A percentile compares a stretch with the other conserved stretches of the same genome.
phyloP scores from a whole-genome alignment of 257 asterid species.

The Ballota nigra region DNA sequence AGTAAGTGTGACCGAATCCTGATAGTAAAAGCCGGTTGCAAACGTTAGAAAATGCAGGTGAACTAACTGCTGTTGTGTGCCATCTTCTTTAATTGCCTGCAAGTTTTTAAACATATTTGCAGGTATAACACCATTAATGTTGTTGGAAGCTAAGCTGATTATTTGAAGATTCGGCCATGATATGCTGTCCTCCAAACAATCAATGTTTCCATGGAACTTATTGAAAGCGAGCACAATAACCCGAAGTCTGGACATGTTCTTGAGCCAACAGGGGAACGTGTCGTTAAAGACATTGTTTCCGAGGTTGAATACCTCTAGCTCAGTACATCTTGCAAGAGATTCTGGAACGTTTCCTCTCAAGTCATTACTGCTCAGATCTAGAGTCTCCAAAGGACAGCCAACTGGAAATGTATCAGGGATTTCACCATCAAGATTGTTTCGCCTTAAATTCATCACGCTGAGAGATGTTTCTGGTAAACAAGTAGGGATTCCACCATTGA shows the following conservation, averaged over 20 bases:
- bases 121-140: constrained; percentile 32
- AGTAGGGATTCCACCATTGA: constrained; percentile 43
- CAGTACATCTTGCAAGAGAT: constrained; percentile 42
- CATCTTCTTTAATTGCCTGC: constrained; percentile 29
- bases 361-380: constrained; percentile 48
- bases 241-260: constrained; percentile 23
- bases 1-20: constrained; percentile 40
- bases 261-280: constrained; percentile 44
- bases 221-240: constrained; percentile 35
- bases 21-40: constrained; percentile 29
- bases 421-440: constrained; percentile 42
- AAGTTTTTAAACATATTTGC: constrained; percentile 17
- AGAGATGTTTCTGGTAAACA: constrained; percentile 34
- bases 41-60: constrained; percentile 12
- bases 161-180: constrained; percentile 36
- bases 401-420: constrained; percentile 40
- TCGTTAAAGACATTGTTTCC: constrained; percentile 40
- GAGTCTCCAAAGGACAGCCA: constrained; percentile 34
- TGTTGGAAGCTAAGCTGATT: constrained; percentile 40
- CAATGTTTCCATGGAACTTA: constrained; percentile 33
- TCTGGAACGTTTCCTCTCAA: constrained; percentile 41
- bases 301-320: constrained; percentile 42
- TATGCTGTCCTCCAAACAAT: constrained; percentile 19
- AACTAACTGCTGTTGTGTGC: constrained; percentile 1
- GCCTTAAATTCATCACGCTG: constrained; percentile 39